These are phyloP conservation scores for Linnemannia exigua DNA, from an alignment of 192 early-diverging fungal genomes.

Conservation along the genomic window DNA sequence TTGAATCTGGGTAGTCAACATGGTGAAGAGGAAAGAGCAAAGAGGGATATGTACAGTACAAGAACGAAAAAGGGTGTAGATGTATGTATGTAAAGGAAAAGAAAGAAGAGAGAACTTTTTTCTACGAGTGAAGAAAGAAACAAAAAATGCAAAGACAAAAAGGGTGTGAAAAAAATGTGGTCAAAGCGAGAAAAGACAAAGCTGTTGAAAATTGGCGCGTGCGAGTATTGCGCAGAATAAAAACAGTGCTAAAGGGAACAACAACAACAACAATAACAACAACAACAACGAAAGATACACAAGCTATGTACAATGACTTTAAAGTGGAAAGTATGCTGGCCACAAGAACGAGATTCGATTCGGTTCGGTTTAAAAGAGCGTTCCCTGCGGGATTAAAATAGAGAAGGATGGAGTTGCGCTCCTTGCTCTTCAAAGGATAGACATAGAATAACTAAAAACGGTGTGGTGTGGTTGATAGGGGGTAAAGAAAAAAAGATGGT, in stretches of 20 bases:
- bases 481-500: background rate
- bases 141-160: background rate
- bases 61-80: too few species aligned
- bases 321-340: background rate
- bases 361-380: background rate
- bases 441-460: background rate
- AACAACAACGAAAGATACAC: background rate
- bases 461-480: background rate
- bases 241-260: background rate
- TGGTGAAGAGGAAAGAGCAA: background rate
- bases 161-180: conserved; percentile 1
- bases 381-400: background rate
- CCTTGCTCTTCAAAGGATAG: background rate
- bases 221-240: too few species aligned
- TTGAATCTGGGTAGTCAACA: conserved; percentile 54
- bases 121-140: background rate
- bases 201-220: background rate
- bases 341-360: conserved; percentile 13
- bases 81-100: background rate
- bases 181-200: background rate
- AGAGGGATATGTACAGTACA: background rate
- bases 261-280: background rate
- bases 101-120: background rate
- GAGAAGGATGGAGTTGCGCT: background rate
- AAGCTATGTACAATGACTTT: background rate